A percentile compares a stretch with the other conserved stretches of the same genome.
Evolutionary conservation across 257 asterid species (phyloP).

Genomic region (Jasminum sambac): DNA sequence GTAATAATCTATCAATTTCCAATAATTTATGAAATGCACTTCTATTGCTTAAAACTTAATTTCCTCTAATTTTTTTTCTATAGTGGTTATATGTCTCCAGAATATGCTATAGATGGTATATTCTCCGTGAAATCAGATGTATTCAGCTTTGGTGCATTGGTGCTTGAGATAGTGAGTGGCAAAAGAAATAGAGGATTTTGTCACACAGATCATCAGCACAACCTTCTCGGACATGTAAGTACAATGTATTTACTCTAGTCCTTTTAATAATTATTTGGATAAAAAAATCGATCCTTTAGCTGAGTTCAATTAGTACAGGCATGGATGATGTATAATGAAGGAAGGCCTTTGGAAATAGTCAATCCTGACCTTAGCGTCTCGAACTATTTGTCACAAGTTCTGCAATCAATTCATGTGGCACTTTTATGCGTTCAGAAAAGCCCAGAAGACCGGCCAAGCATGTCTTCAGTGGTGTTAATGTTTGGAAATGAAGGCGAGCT

Average conservation of each 20-base stretch:
- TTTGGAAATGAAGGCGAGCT: slow-evolving; percentile 22
- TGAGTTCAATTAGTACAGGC: slow-evolving; percentile 26
- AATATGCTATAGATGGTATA: slow-evolving; percentile 31
- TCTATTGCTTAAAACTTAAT: neutral
- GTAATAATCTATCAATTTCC: neutral
- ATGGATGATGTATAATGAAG: slow-evolving; percentile 42
- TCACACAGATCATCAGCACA: slow-evolving; percentile 26
- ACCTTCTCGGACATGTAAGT: slow-evolving; percentile 47
- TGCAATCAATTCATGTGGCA: slow-evolving; percentile 32
- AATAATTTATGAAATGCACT: neutral
- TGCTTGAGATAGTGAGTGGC: slow-evolving; percentile 34
- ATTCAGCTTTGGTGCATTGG: slow-evolving; percentile 34
- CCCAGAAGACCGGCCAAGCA: slow-evolving; percentile 32
- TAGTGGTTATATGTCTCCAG: slow-evolving; percentile 46
- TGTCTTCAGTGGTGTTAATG: slow-evolving; percentile 36
- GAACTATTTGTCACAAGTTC: slow-evolving; percentile 15
- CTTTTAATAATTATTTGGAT: neutral
- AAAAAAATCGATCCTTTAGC: neutral
- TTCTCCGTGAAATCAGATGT: slow-evolving; percentile 38
- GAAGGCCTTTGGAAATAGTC: slow-evolving; percentile 28
- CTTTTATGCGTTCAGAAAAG: slow-evolving; percentile 34
- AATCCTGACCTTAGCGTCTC: slow-evolving; percentile 19
- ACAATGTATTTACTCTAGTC: neutral
- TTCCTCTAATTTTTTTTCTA: neutral
- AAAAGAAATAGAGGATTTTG: slow-evolving; percentile 29